Evolutionary conservation across 345 rosid genomes (phyloP), one percentile per base, ranked within the genome.

Genomic region (Hypericum androsaemum): DNA sequence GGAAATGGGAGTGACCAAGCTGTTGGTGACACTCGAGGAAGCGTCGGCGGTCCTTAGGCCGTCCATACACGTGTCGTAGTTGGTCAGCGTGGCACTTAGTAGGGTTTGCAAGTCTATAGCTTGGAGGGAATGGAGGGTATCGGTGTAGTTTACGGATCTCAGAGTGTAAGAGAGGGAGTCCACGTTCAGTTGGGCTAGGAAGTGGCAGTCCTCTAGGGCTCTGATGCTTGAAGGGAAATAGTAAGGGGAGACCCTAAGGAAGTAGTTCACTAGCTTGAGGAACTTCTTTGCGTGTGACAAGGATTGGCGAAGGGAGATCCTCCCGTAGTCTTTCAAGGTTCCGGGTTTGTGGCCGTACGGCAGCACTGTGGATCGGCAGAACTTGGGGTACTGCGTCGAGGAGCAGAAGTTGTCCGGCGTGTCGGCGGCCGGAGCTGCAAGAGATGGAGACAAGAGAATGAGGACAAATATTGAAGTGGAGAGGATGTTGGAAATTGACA

Each of bases 31-130:
- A n/a, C 9, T 12, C 8, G 54, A 36, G 14, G 12, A 16, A 5
- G 53, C 6, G 10, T 12, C 16, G 1, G 41, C 12, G 3, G 40
- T 3, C 5, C 41, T 39, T 12, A 51, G 37, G 8, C 54, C 54
- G 7, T 51, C 54, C 2, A 51, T 13, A 13, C 54, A 51, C 0
- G 54, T 51, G 54, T 51, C 54, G 15, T 35, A n/a, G 39, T 51
- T 51, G 6, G 54, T 51, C 54, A 51, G 12, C 0, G 54, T 51
- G 41, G 54, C 54, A 51, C 54, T 51, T 7, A 51, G 17, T 8
- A 51, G 41, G 17, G 41, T 51, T 10, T 51, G 54, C 15, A 51
- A 12, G 38, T 51, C 54, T 10, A 39, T 35, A 41, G 54, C 41
- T 12, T 36, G 14, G 39, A 51, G 14, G 12, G 15, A 32, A 7